phyloP scores from a whole-genome alignment of 768 basidiomycete species.

The Termitomyces sp. region DNA sequence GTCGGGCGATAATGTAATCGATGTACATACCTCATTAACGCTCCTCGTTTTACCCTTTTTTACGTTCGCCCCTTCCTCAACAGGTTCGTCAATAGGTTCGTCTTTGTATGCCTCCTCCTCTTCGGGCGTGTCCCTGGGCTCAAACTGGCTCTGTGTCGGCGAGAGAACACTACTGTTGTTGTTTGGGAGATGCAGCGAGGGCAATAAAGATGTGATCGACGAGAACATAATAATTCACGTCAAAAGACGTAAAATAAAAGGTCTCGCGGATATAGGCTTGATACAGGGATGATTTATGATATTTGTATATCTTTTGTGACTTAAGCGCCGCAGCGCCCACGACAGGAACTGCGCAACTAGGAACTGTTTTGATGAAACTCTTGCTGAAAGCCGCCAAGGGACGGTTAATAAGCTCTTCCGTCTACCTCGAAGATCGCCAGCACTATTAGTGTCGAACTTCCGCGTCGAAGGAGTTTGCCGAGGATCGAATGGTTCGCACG shows the following conservation, averaged over 20 bases:
- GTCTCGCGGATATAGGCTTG: neutral
- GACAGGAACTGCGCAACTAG: neutral
- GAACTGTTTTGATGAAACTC: neutral
- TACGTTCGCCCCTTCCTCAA: conserved; percentile 22
- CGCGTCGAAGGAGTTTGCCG: neutral
- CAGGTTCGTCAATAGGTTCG: conserved; percentile 14
- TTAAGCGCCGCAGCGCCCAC: neutral
- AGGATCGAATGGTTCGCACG: neutral
- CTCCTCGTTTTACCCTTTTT: conserved; percentile 39
- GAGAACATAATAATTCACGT: conserved; percentile 13
- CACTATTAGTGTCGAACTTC: neutral
- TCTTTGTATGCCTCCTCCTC: conserved; percentile 17
- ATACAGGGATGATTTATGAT: neutral
- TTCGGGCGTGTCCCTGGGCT: conserved; percentile 11
- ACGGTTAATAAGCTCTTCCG: neutral
- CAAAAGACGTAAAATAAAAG: neutral
- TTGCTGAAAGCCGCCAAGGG: neutral
- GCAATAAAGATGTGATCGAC: conserved; percentile 16
- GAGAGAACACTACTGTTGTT: conserved; percentile 4
- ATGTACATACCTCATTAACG: conserved; percentile 39
- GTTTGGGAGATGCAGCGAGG: conserved; percentile 11
- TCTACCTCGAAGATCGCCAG: neutral
- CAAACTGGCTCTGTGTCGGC: neutral
- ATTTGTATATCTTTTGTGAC: conserved; percentile 7
- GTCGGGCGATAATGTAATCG: conserved; percentile 3